A percentile compares a stretch with the other conserved stretches of the same genome.
Evolutionary conservation across 352 stramenopile species (phyloP).

Genomic region (Globisporangium parvum): DNA sequence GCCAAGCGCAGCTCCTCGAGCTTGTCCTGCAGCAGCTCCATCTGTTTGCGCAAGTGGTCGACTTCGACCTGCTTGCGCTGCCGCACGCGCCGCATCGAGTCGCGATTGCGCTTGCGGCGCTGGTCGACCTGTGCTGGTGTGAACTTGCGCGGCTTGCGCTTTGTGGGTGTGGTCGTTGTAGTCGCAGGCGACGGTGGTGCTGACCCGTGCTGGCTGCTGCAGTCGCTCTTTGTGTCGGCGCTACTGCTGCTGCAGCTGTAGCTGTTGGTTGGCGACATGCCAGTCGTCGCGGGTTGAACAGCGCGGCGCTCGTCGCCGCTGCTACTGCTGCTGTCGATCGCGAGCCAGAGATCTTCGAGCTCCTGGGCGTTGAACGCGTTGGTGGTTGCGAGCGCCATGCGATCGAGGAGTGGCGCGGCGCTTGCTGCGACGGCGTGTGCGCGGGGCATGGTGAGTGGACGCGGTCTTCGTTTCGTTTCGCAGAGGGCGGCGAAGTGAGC

Average conservation of each 20-base stretch:
- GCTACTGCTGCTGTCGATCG: neutral
- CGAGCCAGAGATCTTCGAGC: conserved; percentile 6
- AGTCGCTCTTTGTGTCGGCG: neutral
- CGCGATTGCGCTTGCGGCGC: conserved; percentile 23
- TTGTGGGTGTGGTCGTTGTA: neutral
- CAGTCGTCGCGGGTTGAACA: too few relatives aligned
- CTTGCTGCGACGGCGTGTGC: too few relatives aligned
- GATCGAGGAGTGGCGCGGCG: neutral
- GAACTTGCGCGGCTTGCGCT: conserved; percentile 8
- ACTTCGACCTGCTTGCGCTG: conserved; percentile 15
- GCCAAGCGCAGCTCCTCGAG: neutral
- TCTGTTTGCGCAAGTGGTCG: conserved; percentile 9
- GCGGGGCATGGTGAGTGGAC: neutral
- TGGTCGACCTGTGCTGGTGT: conserved; percentile 6
- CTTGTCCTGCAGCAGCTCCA: conserved; percentile 12
- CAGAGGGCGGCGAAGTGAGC: too few relatives aligned
- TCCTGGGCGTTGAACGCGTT: conserved; percentile 5
- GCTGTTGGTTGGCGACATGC: too few relatives aligned
- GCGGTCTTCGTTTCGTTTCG: too few relatives aligned
- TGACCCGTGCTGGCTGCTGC: neutral
- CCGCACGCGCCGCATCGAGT: conserved; percentile 26
- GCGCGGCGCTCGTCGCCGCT: neutral
- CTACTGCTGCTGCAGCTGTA: neutral
- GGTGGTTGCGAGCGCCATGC: neutral
- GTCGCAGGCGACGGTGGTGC: neutral